phyloP scores from a whole-genome alignment of 208 protist species.

The Trypanosoma brucei region DNA sequence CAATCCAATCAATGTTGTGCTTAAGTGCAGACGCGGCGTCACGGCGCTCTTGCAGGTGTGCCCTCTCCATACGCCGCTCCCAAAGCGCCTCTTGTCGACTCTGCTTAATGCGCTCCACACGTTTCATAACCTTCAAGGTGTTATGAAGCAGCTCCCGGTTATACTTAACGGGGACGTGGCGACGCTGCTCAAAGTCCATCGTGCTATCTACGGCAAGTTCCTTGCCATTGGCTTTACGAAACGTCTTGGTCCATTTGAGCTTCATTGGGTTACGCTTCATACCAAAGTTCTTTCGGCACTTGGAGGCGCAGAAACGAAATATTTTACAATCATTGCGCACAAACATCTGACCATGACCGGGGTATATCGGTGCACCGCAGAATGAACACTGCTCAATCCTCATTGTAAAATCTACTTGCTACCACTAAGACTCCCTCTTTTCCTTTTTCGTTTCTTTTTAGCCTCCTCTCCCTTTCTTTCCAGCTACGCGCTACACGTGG shows the following conservation, averaged over 20 bases:
- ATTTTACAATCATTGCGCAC: conserved; percentile 98
- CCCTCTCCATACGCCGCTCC: conserved; percentile 84
- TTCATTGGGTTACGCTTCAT: conserved; percentile 99
- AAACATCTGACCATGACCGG: conserved; percentile 98
- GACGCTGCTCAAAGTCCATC: conserved; percentile 98
- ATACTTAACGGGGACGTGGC: conserved; percentile 98
- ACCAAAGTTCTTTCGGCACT: conserved; percentile 99
- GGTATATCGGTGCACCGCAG: conserved; percentile 97
- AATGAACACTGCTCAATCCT: conserved; percentile 98
- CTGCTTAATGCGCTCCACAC: conserved; percentile 95
- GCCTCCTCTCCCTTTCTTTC: no score
- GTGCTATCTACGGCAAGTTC: conserved; percentile 97
- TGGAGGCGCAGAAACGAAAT: conserved; percentile 97
- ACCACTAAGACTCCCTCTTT: neutral
- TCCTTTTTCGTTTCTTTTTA: neutral
- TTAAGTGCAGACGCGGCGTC: conserved; percentile 83
- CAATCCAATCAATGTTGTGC: conserved; percentile 93
- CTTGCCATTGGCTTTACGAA: conserved; percentile 96
- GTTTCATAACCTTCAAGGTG: conserved; percentile 97
- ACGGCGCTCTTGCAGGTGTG: conserved; percentile 67
- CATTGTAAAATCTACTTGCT: conserved; percentile 37
- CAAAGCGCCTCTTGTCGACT: conserved; percentile 92
- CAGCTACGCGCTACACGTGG: no score
- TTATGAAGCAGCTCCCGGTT: conserved; percentile 96
- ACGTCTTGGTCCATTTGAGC: conserved; percentile 99